These are phyloP conservation scores for Handroanthus guayacan DNA, from an alignment of 257 asterid species.

Conservation along the genomic window DNA sequence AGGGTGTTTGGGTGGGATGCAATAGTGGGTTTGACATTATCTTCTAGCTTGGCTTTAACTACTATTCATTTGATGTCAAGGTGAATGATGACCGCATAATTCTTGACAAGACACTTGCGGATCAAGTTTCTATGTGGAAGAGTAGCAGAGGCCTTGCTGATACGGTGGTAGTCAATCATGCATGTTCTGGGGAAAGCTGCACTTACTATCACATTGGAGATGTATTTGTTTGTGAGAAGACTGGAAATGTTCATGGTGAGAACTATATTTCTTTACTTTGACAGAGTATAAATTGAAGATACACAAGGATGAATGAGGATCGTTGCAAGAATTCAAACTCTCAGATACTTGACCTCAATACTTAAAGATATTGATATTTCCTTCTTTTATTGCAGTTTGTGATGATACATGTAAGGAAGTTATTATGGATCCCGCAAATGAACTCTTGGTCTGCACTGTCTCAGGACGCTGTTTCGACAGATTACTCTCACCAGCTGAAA, in stretches of 20 bases:
- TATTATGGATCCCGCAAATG: slow-evolving; percentile 69
- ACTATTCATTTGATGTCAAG: slow-evolving; percentile 44
- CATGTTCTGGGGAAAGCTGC: slow-evolving; percentile 91
- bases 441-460: slow-evolving; percentile 86
- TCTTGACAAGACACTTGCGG: slow-evolving; percentile 95
- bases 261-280: neutral
- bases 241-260: slow-evolving; percentile 95
- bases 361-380: slow-evolving; percentile 13
- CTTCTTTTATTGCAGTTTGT: slow-evolving; percentile 67
- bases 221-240: slow-evolving; percentile 94
- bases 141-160: slow-evolving; percentile 86
- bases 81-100: slow-evolving; percentile 86
- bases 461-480: slow-evolving; percentile 97
- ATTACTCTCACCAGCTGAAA: slow-evolving; percentile 71
- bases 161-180: slow-evolving; percentile 68
- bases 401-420: slow-evolving; percentile 92
- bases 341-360: slow-evolving; percentile 16
- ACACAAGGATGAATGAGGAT: neutral
- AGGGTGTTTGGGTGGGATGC: neutral
- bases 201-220: slow-evolving; percentile 83
- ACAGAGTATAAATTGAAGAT: neutral
- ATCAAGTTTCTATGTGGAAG: slow-evolving; percentile 97
- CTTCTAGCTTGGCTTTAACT: slow-evolving; percentile 3
- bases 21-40: neutral
- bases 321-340: neutral